Evolutionary conservation across 2,329 filamentous ascomycete genomes (phyloP).

Genomic region (Cytospora chrysosperma): DNA sequence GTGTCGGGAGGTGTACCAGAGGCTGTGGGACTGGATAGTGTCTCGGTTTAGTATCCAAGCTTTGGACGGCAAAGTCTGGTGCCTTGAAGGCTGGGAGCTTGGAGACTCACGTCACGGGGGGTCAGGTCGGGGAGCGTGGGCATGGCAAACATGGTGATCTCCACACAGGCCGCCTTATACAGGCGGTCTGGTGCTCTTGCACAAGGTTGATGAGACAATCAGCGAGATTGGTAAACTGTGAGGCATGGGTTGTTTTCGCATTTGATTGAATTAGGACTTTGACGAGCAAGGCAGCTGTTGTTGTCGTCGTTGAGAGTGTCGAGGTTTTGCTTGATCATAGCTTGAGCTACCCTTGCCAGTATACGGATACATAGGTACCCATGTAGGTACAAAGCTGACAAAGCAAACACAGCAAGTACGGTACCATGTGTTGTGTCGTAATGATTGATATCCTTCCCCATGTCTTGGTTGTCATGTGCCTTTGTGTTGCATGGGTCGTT

Average conservation of each 20-base stretch:
- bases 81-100: background rate
- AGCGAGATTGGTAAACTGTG: background rate
- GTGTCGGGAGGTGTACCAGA: constrained; percentile 71
- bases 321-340: background rate
- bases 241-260: background rate
- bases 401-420: background rate
- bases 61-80: too few relatives aligned
- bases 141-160: constrained; percentile 55
- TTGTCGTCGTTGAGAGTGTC: background rate
- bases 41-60: constrained; percentile 25
- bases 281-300: background rate
- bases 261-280: background rate
- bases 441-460: background rate
- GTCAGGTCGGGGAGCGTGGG: constrained; percentile 65
- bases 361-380: too few relatives aligned
- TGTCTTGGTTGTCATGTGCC: background rate
- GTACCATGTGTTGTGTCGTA: background rate
- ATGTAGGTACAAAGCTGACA: background rate
- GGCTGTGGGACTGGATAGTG: constrained; percentile 60
- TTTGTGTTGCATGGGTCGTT: background rate
- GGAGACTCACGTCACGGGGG: constrained; percentile 63
- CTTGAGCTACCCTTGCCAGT: too few relatives aligned
- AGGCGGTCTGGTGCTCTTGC: background rate
- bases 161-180: background rate
- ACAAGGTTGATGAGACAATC: background rate